Evolutionary conservation across 352 stramenopile genomes (phyloP), one percentile per base, ranked within the genome.

Genomic region (Globisporangium solare): DNA sequence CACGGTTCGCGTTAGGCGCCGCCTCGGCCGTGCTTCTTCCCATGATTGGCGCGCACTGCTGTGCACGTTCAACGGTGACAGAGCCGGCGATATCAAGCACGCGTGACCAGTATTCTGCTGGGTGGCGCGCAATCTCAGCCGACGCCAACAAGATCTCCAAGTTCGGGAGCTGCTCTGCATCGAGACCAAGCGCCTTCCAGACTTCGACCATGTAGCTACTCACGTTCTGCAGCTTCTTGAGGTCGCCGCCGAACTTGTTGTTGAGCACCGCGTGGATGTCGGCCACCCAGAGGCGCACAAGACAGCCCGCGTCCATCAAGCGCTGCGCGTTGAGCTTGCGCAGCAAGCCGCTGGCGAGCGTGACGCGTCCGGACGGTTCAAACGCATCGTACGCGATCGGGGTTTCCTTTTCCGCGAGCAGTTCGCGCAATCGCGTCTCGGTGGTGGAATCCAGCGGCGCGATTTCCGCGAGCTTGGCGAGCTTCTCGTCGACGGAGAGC

Each of bases 241-340:
- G 73, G 72, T 99, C 96, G 49, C 96, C 96, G 53, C 95, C 96
- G 81, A 99, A 98, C 79, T 99, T 99, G 81, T 99, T 98, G 76
- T 99, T 99, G 74, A 99, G 96, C 59, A 99, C 79, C 21, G 97
- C 97, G 79, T 99, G 98, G 83, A 96, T 97, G 79, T 99, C 97
- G 6, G 97, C 97, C 11, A 99, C 95, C 84, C 97, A 98, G 66
- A 99, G 98, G 67, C 97, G 94, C 68, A 99, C 98, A 40, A 94
- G 95, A 47, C 93, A 97, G 24, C 96, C 97, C 11, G 85, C 82
- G 6, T 69, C 72, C 27, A 97, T 97, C 15, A 94, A 70, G n/a
- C 80, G 73, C 59, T 78, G 70, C 47, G 98, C 96, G 69, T 99
- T 99, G 59, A 99, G 92, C 17, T 92, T 89, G 45, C 95, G 88